phyloP scores from a whole-genome alignment of 129 eudicot genomes.

The Tanacetum coccineum region DNA sequence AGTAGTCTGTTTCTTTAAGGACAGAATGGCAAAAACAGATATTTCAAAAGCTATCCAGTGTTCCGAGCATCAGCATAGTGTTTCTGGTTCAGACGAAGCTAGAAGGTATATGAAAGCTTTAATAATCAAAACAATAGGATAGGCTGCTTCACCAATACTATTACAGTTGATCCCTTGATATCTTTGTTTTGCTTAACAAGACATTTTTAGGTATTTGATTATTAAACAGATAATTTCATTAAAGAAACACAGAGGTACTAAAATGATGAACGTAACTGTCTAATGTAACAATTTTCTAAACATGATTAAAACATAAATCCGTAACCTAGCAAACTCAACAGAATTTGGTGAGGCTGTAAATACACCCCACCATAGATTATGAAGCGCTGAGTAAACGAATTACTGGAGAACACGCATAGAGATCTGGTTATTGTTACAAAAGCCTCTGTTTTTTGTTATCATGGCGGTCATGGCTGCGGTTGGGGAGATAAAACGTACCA shows the following conservation, averaged over 20 bases:
- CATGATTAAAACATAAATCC: constrained; percentile 1
- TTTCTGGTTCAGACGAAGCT: constrained; percentile 34
- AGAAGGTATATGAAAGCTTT: constrained; percentile 16
- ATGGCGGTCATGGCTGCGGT: constrained; percentile 63
- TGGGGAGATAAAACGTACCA: constrained; percentile 47
- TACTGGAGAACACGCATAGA: constrained; percentile 60
- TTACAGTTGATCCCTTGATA: not conserved
- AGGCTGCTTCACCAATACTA: too few relatives aligned
- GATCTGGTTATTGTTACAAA: constrained; percentile 60
- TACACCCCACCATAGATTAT: too few relatives aligned
- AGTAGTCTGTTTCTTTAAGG: too few relatives aligned
- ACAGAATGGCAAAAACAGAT: constrained; percentile 39
- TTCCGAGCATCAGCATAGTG: constrained; percentile 37
- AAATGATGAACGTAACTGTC: not conserved
- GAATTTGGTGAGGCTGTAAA: not conserved
- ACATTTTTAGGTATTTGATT: constrained; percentile 4
- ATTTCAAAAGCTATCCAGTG: constrained; percentile 39
- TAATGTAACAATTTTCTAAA: not conserved
- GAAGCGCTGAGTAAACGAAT: not conserved
- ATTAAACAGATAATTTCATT: not conserved
- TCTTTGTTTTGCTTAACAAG: not conserved
- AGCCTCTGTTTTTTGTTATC: constrained; percentile 56
- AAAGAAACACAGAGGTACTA: not conserved
- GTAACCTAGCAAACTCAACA: not conserved
- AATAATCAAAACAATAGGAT: not conserved